Conservation (phyloP, 1,284 basidiomycete genomes). For the Somion occarium region DNA sequence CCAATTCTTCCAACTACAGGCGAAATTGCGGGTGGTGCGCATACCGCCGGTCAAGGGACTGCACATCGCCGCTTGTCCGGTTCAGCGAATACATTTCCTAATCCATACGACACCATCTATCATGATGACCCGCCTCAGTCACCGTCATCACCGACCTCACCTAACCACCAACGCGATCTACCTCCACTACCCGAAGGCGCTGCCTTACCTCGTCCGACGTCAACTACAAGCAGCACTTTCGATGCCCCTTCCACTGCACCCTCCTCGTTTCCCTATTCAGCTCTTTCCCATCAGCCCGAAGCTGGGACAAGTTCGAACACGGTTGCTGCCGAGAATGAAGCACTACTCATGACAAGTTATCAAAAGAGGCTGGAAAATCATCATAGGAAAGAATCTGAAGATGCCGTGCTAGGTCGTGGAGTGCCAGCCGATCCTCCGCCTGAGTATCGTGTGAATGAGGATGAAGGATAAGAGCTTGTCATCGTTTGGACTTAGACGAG, state of each 20-base stretch:
- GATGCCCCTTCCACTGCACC: not conserved
- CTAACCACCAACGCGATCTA: not conserved
- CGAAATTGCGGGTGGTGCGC: too few species aligned
- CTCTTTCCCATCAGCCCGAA: not conserved
- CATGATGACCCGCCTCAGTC: not conserved
- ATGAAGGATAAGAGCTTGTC: slow-evolving; percentile 6
- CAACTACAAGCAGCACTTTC: not conserved
- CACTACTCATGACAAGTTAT: slow-evolving; percentile 16
- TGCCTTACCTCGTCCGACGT: not conserved
- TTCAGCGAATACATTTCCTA: not conserved
- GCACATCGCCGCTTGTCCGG: not conserved
- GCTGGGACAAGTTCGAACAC: not conserved
- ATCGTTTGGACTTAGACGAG: too few species aligned
- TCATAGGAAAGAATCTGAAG: slow-evolving; percentile 19
- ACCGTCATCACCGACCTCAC: not conserved
- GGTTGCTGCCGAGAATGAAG: not conserved
- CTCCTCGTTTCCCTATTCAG: not conserved
- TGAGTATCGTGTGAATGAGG: slow-evolving; percentile 11
- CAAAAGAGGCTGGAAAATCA: slow-evolving; percentile 26
- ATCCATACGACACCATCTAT: slow-evolving; percentile 1
- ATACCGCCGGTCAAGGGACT: too few species aligned
- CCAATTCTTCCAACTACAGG: too few species aligned
- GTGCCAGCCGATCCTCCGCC: slow-evolving; percentile 25
- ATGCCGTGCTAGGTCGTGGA: slow-evolving; percentile 6
- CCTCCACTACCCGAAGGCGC: not conserved